Base-by-base conservation (phyloP, 495 filamentous ascomycete species). In the Echria macrotheca region DNA sequence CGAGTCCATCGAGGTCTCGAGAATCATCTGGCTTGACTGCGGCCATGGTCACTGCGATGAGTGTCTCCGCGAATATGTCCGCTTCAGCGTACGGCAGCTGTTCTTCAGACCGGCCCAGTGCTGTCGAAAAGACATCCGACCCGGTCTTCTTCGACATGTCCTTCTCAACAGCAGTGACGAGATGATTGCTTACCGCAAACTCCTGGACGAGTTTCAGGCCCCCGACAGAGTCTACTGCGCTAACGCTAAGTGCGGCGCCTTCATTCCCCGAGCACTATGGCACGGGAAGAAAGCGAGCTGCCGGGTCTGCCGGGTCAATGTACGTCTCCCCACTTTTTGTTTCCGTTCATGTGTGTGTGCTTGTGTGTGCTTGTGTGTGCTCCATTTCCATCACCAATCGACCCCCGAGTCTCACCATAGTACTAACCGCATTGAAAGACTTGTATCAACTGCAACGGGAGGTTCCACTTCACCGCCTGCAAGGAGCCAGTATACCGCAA, bases 41-140 rank as follows among this genome's bases (percentile, higher is more conserved):
- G 19, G 36, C 17, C 55, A 57, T 37, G 9, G 21, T 14, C 50
- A 53, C 47, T 54, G 51, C 48, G 29, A 36, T 5, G 10, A 17
- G 11, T 54, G 51, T 32, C 32, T 58, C 2, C 14, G 15, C 8
- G 18, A 15, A 15, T 46, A 49, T 44, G 28, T 48, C 28, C 15
- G 25, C 18, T 7, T 43, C 10, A 22, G 47, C 10, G 12, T 52
- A 14, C 38, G 12, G 25, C 46, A n/a, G n/a, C n/a, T 31, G 28
- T 47, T 54, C 18, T 60, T 60, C 37, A 38, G 17, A 5, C 58
- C 58, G 2, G 49, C 51, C 8, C 47, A 25, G n/a, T 60, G 58
- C 54, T 60, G 58, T 41, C n/a, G n/a, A n/a, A n/a, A n/a, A n/a
- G n/a, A n/a, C n/a, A n/a, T n/a, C n/a, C n/a, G n/a, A n/a, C n/a